Evolutionary conservation across 192 early-diverging fungal genomes (phyloP), one percentile per base, ranked within the genome.

Genomic region (Backusella tuberculispora): DNA sequence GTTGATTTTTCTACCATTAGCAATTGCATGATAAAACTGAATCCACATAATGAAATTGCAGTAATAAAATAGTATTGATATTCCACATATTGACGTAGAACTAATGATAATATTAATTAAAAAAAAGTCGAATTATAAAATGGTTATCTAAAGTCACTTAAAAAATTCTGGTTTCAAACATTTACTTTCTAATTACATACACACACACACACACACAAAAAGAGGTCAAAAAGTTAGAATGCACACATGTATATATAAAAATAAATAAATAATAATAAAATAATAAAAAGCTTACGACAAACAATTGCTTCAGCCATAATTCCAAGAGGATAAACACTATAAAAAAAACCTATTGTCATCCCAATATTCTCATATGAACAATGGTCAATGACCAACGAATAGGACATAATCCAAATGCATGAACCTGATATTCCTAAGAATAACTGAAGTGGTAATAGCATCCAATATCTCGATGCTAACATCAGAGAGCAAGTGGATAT

Each of bases 321-420:
- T 66, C 65, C 65, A n/a, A 66, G 38, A 19, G 65, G 65, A 66
- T 40, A 66, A 41, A 66, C 10, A 5, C 37, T 40, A 66, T 40
- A 66, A 66, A 66, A 19, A 17, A 66, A 9, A 9, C 65, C 65
- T 40, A 66, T 40, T 9, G 38, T 66, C n/a, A 17, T n/a, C 5
- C 65, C 65, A 2, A 66, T 17, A 0, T 66, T 66, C n/a, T 40
- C n/a, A 41, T 40, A 19, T 6, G 38, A 19, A 17, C 65, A 66
- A 40, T 40, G 15, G 17, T 66, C 65, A 0, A 40, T 0, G 15
- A 66, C 37, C 14, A 66, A 37, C 34, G 65, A 37, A 66, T 40
- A 66, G 10, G 37, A 40, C 37, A 66, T 66, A 3, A 38, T 40
- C 65, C 65, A 66, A 40, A 66, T 66, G 41, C 34, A 66, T 4